Evolutionary conservation across 169 alveolate genomes (phyloP).

Genomic region (Eimeria necatrix): DNA sequence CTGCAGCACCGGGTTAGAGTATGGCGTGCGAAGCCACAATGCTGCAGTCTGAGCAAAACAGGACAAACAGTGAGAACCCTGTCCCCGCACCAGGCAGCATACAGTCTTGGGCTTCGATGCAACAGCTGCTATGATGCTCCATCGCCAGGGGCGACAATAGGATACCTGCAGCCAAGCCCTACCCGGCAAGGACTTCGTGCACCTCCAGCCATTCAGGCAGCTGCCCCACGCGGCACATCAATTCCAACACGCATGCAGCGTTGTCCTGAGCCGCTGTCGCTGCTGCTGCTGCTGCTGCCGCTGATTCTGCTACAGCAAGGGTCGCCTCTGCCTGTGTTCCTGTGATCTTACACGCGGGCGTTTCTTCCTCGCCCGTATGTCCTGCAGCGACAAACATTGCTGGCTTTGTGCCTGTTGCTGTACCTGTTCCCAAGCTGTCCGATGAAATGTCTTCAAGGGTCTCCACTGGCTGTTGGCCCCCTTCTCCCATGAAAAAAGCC

Average conservation of each 20-base stretch:
- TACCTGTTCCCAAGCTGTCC: not conserved
- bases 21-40: conserved; percentile 57
- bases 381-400: not conserved
- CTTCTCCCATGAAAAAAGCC: conserved; percentile 23
- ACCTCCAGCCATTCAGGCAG: conserved; percentile 2
- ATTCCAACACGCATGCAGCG: conserved; percentile 18
- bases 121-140: not conserved
- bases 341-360: not conserved
- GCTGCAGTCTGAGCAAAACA: conserved; percentile 32
- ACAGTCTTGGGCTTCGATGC: not conserved
- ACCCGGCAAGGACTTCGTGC: not conserved
- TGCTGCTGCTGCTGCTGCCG: conserved; percentile 18
- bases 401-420: conserved; percentile 35
- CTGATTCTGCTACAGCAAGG: not conserved
- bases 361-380: no score
- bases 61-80: not conserved
- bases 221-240: not conserved
- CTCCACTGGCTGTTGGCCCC: not conserved
- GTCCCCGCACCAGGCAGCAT: not conserved
- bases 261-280: conserved; percentile 28
- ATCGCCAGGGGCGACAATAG: conserved; percentile 22
- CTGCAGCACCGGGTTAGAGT: conserved; percentile 48
- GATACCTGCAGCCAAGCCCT: not conserved
- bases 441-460: not conserved
- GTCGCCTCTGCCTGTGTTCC: not conserved